Evolutionary conservation across 768 basidiomycete species (phyloP).

Genomic region (Hemileccinum rubropunctum): DNA sequence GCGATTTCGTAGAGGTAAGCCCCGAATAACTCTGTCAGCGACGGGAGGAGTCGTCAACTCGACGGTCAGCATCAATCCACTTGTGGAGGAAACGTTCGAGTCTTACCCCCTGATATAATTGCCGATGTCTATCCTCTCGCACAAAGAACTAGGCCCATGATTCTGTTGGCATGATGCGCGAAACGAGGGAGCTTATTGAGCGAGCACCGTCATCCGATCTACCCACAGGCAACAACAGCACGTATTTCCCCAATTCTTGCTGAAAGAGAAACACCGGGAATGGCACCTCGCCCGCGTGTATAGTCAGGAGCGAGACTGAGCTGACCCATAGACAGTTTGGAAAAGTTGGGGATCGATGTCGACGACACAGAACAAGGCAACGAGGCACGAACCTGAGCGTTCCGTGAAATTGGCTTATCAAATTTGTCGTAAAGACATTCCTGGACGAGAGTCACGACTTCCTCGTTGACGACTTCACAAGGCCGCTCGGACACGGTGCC

Average conservation of each 20-base stretch:
- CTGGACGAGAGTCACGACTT: conserved; percentile 61
- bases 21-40: background rate
- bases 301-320: conserved; percentile 37
- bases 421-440: conserved; percentile 73
- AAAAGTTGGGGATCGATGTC: background rate
- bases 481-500: conserved; percentile 29
- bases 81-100: background rate
- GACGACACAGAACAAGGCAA: background rate
- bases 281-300: conserved; percentile 83
- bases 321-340: no score
- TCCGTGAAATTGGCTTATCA: conserved; percentile 76
- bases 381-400: conserved; percentile 34
- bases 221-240: conserved; percentile 85
- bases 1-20: background rate
- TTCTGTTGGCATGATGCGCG: background rate
- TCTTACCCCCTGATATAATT: conserved; percentile 45
- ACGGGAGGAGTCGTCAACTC: background rate
- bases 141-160: conserved; percentile 58
- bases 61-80: background rate
- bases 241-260: conserved; percentile 74
- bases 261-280: conserved; percentile 85
- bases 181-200: conserved; percentile 54
- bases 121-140: conserved; percentile 85
- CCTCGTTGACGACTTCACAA: conserved; percentile 80
- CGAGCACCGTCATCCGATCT: conserved; percentile 90